These are phyloP conservation scores for Quambalaria eucalypti DNA, from an alignment of 1,284 basidiomycete genomes.

Conservation along the genomic window DNA sequence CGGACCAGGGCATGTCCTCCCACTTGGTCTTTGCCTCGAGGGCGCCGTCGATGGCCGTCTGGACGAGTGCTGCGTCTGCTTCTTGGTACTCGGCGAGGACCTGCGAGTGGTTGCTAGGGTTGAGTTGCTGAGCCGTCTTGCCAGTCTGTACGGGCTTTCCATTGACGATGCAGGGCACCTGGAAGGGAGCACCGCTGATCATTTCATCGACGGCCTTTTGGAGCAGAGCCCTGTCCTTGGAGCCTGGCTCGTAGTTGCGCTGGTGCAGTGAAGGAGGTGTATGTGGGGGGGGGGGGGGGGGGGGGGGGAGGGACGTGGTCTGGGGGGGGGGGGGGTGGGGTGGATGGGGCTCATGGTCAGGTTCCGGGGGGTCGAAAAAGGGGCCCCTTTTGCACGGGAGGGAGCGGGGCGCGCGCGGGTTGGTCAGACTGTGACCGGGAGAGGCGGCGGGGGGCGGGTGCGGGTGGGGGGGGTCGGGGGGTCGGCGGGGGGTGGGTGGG, in stretches of 20 bases:
- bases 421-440: too few relatives aligned
- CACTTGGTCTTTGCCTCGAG: constrained; percentile 76
- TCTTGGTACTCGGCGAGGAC: constrained; percentile 81
- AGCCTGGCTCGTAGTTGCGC: constrained; percentile 67
- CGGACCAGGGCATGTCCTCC: constrained; percentile 91
- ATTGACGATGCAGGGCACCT: constrained; percentile 85
- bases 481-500: too few relatives aligned
- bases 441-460: too few relatives aligned
- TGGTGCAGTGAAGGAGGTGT: too few relatives aligned
- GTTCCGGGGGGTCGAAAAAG: too few relatives aligned
- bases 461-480: too few relatives aligned
- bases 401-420: too few relatives aligned
- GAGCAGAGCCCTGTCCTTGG: constrained; percentile 67
- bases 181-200: constrained; percentile 72
- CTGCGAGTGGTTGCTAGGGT: constrained; percentile 55
- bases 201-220: constrained; percentile 69
- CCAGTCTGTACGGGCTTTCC: constrained; percentile 80
- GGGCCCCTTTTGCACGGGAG: too few relatives aligned
- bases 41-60: constrained; percentile 75
- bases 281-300: neutral
- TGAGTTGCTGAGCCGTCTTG: constrained; percentile 53
- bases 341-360: too few relatives aligned
- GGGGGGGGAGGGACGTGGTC: too few relatives aligned
- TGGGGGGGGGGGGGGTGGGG: too few relatives aligned
- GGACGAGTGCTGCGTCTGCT: constrained; percentile 61